These are phyloP conservation scores for Starmerella kuoi DNA, from an alignment of 805 yeast species.

Conservation along the genomic window DNA sequence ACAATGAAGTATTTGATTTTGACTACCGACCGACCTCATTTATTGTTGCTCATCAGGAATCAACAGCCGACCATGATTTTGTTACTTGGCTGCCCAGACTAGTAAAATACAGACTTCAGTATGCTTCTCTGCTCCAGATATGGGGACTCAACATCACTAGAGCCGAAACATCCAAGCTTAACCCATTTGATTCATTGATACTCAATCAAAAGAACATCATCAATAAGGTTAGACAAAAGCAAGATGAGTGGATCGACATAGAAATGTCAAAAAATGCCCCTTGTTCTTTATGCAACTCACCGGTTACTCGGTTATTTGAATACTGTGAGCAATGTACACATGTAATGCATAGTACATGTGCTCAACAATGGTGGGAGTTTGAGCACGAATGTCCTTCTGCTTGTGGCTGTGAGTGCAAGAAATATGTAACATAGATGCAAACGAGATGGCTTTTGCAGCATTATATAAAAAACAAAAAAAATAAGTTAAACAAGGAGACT, in stretches of 20 bases:
- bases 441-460: no score
- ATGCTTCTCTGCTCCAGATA: constrained; percentile 60
- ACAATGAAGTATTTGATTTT: constrained; percentile 2
- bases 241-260: constrained; percentile 2
- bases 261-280: constrained; percentile 26
- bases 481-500: background rate
- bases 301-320: constrained; percentile 47
- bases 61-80: background rate
- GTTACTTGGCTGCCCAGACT: constrained; percentile 12
- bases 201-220: background rate
- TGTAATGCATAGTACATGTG: constrained; percentile 66
- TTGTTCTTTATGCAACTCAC: constrained; percentile 57
- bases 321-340: constrained; percentile 70
- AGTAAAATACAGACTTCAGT: constrained; percentile 45
- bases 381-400: constrained; percentile 65
- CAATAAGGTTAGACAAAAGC: background rate
- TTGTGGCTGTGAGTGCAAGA: constrained; percentile 62
- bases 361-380: constrained; percentile 62
- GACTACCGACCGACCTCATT: background rate
- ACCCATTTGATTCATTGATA: constrained; percentile 28
- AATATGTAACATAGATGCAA: background rate
- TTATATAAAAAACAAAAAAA: no score
- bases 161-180: constrained; percentile 64
- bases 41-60: background rate
- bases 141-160: constrained; percentile 83